Evolutionary conservation across 164 flowering plant species (phyloP).

Genomic region (Stephania japonica): DNA sequence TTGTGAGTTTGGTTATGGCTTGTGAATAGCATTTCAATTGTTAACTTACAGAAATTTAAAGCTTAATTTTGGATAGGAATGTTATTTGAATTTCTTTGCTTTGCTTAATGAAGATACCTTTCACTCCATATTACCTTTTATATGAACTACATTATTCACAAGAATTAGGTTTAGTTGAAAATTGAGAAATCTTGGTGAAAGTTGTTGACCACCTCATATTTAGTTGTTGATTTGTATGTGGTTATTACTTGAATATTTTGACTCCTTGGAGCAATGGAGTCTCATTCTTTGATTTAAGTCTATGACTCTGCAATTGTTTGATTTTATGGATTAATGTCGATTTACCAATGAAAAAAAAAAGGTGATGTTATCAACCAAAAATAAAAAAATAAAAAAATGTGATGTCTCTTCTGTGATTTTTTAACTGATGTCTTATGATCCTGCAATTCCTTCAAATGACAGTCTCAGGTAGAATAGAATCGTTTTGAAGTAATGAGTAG

Average conservation of each 20-base stretch:
- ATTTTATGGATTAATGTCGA: too few species aligned
- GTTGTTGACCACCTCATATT: background rate
- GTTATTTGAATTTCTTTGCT: background rate
- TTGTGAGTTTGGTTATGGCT: background rate
- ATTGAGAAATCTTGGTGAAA: background rate
- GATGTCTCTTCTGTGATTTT: too few species aligned
- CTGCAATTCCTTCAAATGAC: too few species aligned
- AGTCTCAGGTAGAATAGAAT: too few species aligned
- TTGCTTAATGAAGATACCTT: background rate
- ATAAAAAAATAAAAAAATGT: too few species aligned
- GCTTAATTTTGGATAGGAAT: background rate
- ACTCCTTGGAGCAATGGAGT: background rate
- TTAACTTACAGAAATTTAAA: background rate
- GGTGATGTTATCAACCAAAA: too few species aligned
- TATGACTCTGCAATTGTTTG: too few species aligned
- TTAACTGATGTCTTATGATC: too few species aligned
- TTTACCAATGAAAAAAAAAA: too few species aligned
- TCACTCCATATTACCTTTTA: background rate
- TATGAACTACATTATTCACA: background rate
- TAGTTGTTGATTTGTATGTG: background rate
- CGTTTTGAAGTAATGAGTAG: too few species aligned
- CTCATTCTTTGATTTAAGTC: too few species aligned
- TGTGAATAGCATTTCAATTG: background rate
- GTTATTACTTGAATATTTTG: background rate
- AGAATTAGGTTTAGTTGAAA: background rate